These are phyloP conservation scores for Diaporthe sp. DNA, from an alignment of 2,329 filamentous ascomycete species.

Conservation along the genomic window DNA sequence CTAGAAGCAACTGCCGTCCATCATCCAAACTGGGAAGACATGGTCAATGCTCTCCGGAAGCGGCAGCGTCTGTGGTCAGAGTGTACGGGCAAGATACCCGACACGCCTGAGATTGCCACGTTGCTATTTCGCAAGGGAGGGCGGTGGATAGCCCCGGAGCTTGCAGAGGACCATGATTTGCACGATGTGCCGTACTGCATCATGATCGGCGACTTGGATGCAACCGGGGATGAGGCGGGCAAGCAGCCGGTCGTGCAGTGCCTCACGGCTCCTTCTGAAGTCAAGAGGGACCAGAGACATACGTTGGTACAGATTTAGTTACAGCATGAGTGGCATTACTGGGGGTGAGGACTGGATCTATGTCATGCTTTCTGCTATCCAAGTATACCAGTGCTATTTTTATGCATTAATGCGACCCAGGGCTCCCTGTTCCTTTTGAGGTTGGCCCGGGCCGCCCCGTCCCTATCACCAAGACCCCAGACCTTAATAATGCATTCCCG, in stretches of 20 bases:
- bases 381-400: no score
- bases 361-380: no score
- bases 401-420: neutral
- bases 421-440: neutral
- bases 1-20: neutral
- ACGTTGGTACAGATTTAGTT: neutral
- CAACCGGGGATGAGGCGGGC: neutral
- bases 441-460: neutral
- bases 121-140: neutral
- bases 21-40: neutral
- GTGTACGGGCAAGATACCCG: neutral
- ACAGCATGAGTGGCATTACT: neutral
- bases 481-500: neutral
- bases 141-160: neutral
- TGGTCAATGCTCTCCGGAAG: neutral
- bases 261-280: neutral
- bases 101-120: neutral
- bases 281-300: neutral
- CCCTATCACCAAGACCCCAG: no score
- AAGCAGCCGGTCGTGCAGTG: neutral
- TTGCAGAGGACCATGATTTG: neutral
- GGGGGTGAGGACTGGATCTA: neutral
- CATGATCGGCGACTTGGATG: neutral
- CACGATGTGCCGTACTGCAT: neutral
- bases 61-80: neutral